Evolutionary conservation across 495 filamentous ascomycete species (phyloP).

Genomic region (Penicillium cinerascens): DNA sequence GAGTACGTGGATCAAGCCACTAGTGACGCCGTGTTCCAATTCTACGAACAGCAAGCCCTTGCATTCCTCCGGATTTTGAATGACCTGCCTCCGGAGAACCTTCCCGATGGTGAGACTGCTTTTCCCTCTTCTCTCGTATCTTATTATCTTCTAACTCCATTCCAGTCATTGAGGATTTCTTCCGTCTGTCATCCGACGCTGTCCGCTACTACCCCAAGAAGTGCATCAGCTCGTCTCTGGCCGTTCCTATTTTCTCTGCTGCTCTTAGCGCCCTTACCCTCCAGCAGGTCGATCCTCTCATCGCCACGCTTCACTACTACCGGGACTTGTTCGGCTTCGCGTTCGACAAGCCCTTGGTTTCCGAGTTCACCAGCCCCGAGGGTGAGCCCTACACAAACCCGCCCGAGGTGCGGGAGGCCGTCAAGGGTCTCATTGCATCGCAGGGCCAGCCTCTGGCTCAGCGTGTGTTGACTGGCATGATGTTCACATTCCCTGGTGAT

Average conservation of each 20-base stretch:
- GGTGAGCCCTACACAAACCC: conserved; percentile 49
- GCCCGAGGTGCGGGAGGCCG: conserved; percentile 61
- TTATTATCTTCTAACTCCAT: not conserved
- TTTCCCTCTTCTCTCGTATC: not conserved
- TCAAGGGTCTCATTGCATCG: conserved; percentile 64
- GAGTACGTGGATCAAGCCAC: conserved; percentile 79
- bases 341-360: conserved; percentile 69
- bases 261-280: conserved; percentile 79
- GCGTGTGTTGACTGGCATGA: conserved; percentile 90
- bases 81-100: conserved; percentile 76
- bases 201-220: conserved; percentile 86
- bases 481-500: conserved; percentile 94
- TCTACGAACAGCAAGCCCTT: conserved; percentile 88
- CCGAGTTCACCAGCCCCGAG: conserved; percentile 53
- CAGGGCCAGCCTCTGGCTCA: conserved; percentile 80
- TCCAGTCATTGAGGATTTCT: conserved; percentile 98
- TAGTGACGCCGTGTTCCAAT: conserved; percentile 85
- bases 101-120: conserved; percentile 67
- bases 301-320: conserved; percentile 88
- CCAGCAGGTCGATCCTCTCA: conserved; percentile 85
- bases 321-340: conserved; percentile 91
- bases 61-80: conserved; percentile 86
- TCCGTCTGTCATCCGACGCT: conserved; percentile 84
- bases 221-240: conserved; percentile 71
- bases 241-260: conserved; percentile 79